Conservation (phyloP, 2,329 filamentous ascomycete genomes). For the Cephalotrichum gorgonifer region DNA sequence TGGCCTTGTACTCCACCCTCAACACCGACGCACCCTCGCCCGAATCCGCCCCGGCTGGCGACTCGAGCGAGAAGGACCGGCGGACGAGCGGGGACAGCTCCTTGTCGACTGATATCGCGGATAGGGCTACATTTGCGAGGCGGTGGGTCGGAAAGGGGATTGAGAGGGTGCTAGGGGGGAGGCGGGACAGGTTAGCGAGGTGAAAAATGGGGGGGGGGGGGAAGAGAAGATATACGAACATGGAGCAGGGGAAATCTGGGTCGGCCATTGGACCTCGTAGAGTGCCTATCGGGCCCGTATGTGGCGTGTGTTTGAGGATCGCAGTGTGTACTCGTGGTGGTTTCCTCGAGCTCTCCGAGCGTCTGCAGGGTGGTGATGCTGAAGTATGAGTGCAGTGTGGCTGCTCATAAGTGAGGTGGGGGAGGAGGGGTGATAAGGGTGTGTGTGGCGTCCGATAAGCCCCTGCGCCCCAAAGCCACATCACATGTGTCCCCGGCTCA, state of each 20-base stretch:
- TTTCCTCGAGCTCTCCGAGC: not conserved
- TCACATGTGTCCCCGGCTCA: not conserved
- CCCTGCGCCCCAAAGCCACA: not conserved
- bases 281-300: not conserved
- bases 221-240: conserved; percentile 36
- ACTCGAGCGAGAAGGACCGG: conserved; percentile 52
- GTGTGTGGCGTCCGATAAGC: not conserved
- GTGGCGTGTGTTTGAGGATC: not conserved
- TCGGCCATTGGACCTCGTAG: conserved; percentile 17
- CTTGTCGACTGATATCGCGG: conserved; percentile 71
- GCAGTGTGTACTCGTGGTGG: not conserved
- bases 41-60: conserved; percentile 11
- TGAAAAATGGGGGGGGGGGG: not conserved
- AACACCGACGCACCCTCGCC: conserved; percentile 36
- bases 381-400: too few species aligned
- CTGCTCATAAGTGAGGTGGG: too few species aligned
- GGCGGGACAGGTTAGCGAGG: conserved; percentile 8
- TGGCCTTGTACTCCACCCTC: conserved; percentile 68
- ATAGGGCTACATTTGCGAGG: conserved; percentile 65
- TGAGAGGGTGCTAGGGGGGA: conserved; percentile 6
- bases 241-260: conserved; percentile 48
- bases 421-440: not conserved
- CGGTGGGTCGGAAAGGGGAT: conserved; percentile 74
- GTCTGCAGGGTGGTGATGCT: too few species aligned
- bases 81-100: conserved; percentile 80